A percentile compares a stretch with the other conserved stretches of the same genome.
Evolutionary conservation across 2,329 filamentous ascomycete genomes (phyloP).

Genomic region (Bipolaris bicolor): DNA sequence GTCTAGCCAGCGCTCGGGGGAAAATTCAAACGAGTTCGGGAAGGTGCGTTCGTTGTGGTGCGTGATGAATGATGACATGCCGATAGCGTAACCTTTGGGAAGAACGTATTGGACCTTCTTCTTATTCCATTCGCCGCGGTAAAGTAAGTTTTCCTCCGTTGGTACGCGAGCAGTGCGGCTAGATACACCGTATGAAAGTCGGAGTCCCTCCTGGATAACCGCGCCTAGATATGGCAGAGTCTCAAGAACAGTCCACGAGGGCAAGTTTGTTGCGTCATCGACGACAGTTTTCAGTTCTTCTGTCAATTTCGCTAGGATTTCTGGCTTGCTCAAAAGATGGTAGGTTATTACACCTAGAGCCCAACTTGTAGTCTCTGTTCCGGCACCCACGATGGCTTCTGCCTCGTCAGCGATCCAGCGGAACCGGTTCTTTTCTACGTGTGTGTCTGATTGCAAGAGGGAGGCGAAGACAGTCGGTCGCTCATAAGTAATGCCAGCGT

Average conservation of each 20-base stretch:
- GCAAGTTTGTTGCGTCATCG: constrained; percentile 21
- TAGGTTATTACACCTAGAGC: constrained; percentile 36
- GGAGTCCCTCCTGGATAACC: constrained; percentile 42
- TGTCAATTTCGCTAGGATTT: constrained; percentile 29
- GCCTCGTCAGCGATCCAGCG: constrained; percentile 43
- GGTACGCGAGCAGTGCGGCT: constrained; percentile 34
- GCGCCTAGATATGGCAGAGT: constrained; percentile 42
- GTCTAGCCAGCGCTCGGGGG: constrained; percentile 41
- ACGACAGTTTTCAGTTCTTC: constrained; percentile 31
- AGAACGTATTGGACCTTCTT: constrained; percentile 28
- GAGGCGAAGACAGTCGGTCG: constrained; percentile 33
- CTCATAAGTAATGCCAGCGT: constrained; percentile 33
- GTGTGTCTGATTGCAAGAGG: constrained; percentile 22
- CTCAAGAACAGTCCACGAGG: constrained; percentile 30
- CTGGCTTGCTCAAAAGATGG: constrained; percentile 35
- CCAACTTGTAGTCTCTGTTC: constrained; percentile 45
- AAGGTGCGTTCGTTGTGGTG: constrained; percentile 36
- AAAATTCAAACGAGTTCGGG: constrained; percentile 32
- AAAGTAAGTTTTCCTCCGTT: constrained; percentile 31
- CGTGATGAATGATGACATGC: constrained; percentile 35
- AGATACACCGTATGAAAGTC: constrained; percentile 35
- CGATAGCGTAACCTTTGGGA: constrained; percentile 31
- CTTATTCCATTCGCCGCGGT: constrained; percentile 36
- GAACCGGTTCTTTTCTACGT: constrained; percentile 25
- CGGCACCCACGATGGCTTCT: constrained; percentile 41